A percentile compares a stretch with the other conserved stretches of the same genome.
phyloP scores from a whole-genome alignment of 2,329 filamentous ascomycete genomes.

The Bipolaris zeicola region DNA sequence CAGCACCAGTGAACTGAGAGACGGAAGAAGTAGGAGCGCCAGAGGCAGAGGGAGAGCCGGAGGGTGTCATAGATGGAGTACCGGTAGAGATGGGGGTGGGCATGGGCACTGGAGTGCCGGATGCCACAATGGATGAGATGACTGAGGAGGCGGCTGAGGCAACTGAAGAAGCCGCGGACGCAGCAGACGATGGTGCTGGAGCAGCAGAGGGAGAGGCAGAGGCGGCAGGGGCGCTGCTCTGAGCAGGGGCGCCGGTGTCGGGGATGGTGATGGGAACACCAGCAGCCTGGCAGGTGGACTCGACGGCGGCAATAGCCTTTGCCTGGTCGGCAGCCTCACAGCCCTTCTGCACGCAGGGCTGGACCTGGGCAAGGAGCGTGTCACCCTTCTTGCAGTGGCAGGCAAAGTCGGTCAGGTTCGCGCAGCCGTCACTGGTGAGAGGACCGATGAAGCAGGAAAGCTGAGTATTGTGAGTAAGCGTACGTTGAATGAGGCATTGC shows the following conservation, averaged over 20 bases:
- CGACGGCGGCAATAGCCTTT: constrained; percentile 35
- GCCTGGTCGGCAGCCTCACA: constrained; percentile 50
- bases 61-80: background rate
- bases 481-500: background rate
- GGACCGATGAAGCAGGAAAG: constrained; percentile 54
- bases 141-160: constrained; percentile 10
- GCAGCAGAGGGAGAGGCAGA: constrained; percentile 14
- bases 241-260: constrained; percentile 7
- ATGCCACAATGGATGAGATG: constrained; percentile 12
- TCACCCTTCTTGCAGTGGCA: constrained; percentile 45
- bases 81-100: constrained; percentile 8
- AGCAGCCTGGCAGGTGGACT: constrained; percentile 40
- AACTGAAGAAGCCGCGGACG: background rate
- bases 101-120: constrained; percentile 14
- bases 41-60: constrained; percentile 15
- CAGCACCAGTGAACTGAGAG: constrained; percentile 44
- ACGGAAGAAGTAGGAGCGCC: background rate
- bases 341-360: constrained; percentile 54
- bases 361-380: constrained; percentile 49
- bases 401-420: constrained; percentile 54
- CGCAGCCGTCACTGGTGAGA: constrained; percentile 53
- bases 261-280: constrained; percentile 41
- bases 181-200: background rate
- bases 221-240: constrained; percentile 11
- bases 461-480: constrained; percentile 41